Base-by-base conservation (phyloP, 805 yeast genomes). In the Maudiozyma serrabonitensis region DNA sequence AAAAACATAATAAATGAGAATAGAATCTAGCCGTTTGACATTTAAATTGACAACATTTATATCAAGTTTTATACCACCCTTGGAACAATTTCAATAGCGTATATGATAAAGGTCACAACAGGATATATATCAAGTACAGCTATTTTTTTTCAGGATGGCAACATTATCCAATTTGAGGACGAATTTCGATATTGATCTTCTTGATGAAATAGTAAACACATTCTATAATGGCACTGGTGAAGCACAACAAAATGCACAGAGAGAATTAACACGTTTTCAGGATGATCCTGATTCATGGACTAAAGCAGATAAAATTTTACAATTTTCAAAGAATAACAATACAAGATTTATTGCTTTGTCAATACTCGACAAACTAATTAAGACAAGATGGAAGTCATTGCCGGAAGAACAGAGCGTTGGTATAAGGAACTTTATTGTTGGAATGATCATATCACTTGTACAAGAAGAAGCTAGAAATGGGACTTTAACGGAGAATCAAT, bases 281-380 rank as follows among this genome's bases (percentile, higher is more conserved):
- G 91, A 87, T 52, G 83, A 87, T 65, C 91, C 90, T 2, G 95
- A 89, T 55, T 81, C 96, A 16, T 91, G 99, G 99, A 84, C 82
- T 54, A 77, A 84, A 48, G 91, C 93, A 23, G 98, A 90, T 61
- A 80, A 82, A 66, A 90, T 91, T 51, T 74, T 91, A 55, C 88
- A 90, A 57, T 74, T 69, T 54, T 81, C 95, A 3, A 69, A 72
- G 46, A 83, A 87, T 63, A 73, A 95, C 35, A 95, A 90, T 67
- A 76, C 95, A 32, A 93, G 91, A 69, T 91, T 84, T 68, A 84
- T 91, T 65, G 98, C 96, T 4, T 73, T 91, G 46, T 81, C 95
- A 18, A 84, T 93, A 52, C 73, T 91, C 58, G 96, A 93, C 69
- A 87, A 84, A 56, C 74, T 91, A 61, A 88, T 93, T 63, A 82